Evolutionary conservation across 495 filamentous ascomycete genomes (phyloP), one percentile per base, ranked within the genome.

Genomic region (Annulohypoxylon maeteangense): DNA sequence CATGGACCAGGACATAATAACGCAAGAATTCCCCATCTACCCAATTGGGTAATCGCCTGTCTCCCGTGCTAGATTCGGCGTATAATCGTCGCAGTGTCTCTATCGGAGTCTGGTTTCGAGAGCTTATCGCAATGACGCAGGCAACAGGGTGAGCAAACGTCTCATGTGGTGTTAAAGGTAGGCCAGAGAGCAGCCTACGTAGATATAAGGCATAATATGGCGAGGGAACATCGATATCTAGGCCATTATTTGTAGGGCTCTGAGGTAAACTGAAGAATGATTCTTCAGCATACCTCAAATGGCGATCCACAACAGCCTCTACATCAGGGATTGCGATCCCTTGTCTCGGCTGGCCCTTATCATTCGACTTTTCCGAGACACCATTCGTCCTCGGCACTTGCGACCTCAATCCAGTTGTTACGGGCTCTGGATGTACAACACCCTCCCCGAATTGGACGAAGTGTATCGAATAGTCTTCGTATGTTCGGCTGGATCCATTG

Each of bases 1-100:
- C 95, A 72, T 99, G 96, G n/a, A 99, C 89, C 22, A 99, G 84
- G 14, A 99, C 91, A 79, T 99, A 98, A 76, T 99, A 99, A 60
- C 95, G 87, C 57, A 99, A 85, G 77, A 92, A 98, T 36, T 98
- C 94, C 25, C 88, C 89, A 70, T 95, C 87, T 0, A 98, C 89
- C 90, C 93, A 99, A 20, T 84, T 81, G 1, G 95, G 95, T 65
- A 94, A 75, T 48, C 86, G 81, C 66, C 83, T 85, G 48, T 88
- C 86, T 0, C 93, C 92, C 36, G 85, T 85, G 48, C 85, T 91
- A 14, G 93, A 94, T 57, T 92, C 89, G 6, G 82, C 84, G 74
- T 98, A 99, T 7, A 99, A 83, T 62, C 88, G 88, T 27, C 94
- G 84, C 31, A 99, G 83, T 18, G 93, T 89, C 72, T 97, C 93